A percentile compares a stretch with the other conserved stretches of the same genome.
phyloP scores from a whole-genome alignment of 495 filamentous ascomycete genomes.

The Acidiella bohemica region DNA sequence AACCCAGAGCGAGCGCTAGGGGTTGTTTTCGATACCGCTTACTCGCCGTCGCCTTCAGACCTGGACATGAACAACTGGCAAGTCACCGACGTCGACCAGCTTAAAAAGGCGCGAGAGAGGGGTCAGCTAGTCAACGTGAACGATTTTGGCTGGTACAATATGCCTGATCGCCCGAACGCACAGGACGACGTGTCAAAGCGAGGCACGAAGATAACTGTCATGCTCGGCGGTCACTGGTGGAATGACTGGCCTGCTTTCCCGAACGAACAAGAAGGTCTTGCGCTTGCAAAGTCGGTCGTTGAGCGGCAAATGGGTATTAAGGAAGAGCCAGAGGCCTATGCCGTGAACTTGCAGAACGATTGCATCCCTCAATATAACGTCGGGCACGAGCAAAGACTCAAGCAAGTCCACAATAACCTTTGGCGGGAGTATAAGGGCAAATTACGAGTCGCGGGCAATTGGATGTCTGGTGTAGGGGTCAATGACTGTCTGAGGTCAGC shows the following conservation, averaged over 20 bases:
- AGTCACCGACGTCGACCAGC: constrained; percentile 2
- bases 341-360: constrained; percentile 51
- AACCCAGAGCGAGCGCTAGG: constrained; percentile 81
- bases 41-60: constrained; percentile 26
- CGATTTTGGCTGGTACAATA: constrained; percentile 18
- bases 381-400: constrained; percentile 56
- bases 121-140: constrained; percentile 16
- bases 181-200: constrained; percentile 38
- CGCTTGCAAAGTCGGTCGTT: constrained; percentile 55
- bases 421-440: constrained; percentile 43
- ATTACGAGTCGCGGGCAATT: constrained; percentile 65
- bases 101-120: constrained; percentile 7
- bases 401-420: constrained; percentile 41
- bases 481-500: constrained; percentile 50
- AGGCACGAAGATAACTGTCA: constrained; percentile 84
- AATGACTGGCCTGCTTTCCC: constrained; percentile 47
- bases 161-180: constrained; percentile 17
- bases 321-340: constrained; percentile 40
- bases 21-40: constrained; percentile 78
- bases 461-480: constrained; percentile 52
- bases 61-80: constrained; percentile 11
- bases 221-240: constrained; percentile 95
- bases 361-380: constrained; percentile 86
- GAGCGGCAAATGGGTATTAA: constrained; percentile 59
- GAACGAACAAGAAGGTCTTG: constrained; percentile 45